Evolutionary conservation across 2,329 filamentous ascomycete species (phyloP), one percentile per base, ranked within the genome.

Genomic region (Ceratocystis destructans): DNA sequence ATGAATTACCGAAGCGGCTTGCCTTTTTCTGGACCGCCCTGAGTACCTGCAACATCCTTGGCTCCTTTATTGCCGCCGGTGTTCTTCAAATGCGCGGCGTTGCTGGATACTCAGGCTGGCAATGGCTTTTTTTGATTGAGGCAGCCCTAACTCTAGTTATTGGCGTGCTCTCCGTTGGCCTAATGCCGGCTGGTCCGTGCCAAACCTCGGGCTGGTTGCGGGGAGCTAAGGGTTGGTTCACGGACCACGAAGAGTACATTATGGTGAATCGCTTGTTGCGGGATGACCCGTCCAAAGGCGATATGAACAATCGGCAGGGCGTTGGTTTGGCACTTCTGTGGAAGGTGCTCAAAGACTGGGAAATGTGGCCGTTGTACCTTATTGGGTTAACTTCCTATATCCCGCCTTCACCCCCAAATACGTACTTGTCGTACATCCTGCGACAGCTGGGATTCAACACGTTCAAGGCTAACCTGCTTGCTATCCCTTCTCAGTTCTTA

Each of bases 191-290:
- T 0, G 77, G 77, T 0, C 78, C 78, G 1, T 77, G 75, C 6
- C 77, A 80, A 68, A 85, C 83, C 0, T 77, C 76, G 53, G 80
- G 77, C 59, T 83, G 80, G 79, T 82, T 82, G 70, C 79, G 82
- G 10, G 82, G 82, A 10, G 79, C 81, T 64, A 75, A 73, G 77
- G 84, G 84, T 0, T 87, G 83, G 81, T 87, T 87, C 72, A 80
- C 71, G 2, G 81, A 85, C 57, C 78, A 78, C 1, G 84, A 86
- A 67, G 83, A 87, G 70, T 76, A 77, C 64, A 87, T 87, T 70
- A 79, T 86, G 68, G 82, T 87, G 31, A 87, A 86, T 69, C 76
- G 83, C 0, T 75, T 83, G 8, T 75, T 79, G 4, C 79, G 84
- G 0, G 84, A 87, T 67, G 84, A 86, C 66, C 83, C 83, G 0